Conservation (phyloP, 176 grass and related monocot genomes). For the Triticum dicoccoides region DNA sequence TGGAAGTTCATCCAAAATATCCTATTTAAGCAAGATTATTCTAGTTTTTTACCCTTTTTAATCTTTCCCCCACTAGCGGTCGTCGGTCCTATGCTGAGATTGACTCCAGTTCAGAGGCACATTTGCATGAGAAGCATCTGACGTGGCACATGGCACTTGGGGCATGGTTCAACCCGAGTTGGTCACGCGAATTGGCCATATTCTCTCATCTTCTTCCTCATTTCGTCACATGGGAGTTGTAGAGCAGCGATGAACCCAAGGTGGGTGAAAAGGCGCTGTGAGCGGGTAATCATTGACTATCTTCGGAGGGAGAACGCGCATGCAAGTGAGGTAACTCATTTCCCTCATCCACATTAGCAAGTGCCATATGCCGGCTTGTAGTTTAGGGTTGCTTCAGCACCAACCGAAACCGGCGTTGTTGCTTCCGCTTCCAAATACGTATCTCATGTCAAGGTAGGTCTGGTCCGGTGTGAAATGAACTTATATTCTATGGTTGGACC, state of each 20-base stretch:
- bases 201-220: not conserved
- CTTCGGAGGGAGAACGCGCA: not conserved
- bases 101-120: not conserved
- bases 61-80: not conserved
- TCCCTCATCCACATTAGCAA: not conserved
- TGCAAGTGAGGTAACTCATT: not conserved
- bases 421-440: not conserved
- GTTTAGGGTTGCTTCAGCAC: not conserved
- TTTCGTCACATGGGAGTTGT: not conserved
- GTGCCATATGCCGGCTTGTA: not conserved
- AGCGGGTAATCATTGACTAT: not conserved
- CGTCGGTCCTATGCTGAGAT: not conserved
- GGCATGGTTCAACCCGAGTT: not conserved
- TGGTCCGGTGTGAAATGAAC: too few relatives aligned
- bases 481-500: too few relatives aligned
- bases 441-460: not conserved
- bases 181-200: not conserved
- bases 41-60: not conserved
- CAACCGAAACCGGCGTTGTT: not conserved
- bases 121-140: not conserved
- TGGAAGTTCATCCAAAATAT: not conserved
- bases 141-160: not conserved
- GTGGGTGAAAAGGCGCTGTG: not conserved
- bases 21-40: not conserved
- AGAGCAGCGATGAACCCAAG: not conserved